Percentiles rank a stretch among this genome's conserved stretches.
These are phyloP conservation scores for Paraleonurus japonicus DNA, from an alignment of 257 asterid species.

Conservation along the genomic window DNA sequence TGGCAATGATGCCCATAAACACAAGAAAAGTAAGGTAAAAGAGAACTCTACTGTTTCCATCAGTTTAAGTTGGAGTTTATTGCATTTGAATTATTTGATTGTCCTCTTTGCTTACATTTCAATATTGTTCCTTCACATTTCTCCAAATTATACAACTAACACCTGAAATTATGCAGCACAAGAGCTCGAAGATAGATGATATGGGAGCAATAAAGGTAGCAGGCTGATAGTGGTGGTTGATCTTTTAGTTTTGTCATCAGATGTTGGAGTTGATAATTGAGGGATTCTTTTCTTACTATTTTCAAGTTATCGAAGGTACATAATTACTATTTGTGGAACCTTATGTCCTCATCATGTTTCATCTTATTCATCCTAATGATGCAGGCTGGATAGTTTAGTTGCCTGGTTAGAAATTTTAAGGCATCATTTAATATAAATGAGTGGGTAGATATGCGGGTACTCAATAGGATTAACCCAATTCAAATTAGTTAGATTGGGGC, in stretches of 20 bases:
- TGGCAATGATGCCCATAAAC: constrained; percentile 44
- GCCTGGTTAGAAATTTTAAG: constrained; percentile 21
- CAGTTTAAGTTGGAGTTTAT: constrained; percentile 2
- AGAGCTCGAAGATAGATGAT: constrained; percentile 92
- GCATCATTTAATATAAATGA: constrained; percentile 13
- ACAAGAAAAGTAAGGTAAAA: constrained; percentile 61
- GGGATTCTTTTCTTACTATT: constrained; percentile 52
- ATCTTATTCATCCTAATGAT: constrained; percentile 21
- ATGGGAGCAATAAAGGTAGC: constrained; percentile 87
- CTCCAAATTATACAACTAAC: constrained; percentile 32
- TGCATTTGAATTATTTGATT: constrained; percentile 18
- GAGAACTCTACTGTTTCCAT: constrained; percentile 6
- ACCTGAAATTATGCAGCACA: constrained; percentile 70
- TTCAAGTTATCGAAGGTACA: constrained; percentile 67
- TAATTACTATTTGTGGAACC: constrained; percentile 34
- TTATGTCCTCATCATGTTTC: constrained; percentile 25
- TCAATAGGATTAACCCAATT: background rate
- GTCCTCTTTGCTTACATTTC: constrained; percentile 10
- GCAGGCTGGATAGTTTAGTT: constrained; percentile 4
- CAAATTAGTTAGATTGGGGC: constrained; percentile 5
- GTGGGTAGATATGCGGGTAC: constrained; percentile 22
- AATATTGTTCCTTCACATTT: constrained; percentile 4
- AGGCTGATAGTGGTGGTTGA: constrained; percentile 60
- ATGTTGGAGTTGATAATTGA: constrained; percentile 66
- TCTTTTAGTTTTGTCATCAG: constrained; percentile 53